phyloP scores from a whole-genome alignment of 2,329 filamentous ascomycete species.

The Phialophora tarda region DNA sequence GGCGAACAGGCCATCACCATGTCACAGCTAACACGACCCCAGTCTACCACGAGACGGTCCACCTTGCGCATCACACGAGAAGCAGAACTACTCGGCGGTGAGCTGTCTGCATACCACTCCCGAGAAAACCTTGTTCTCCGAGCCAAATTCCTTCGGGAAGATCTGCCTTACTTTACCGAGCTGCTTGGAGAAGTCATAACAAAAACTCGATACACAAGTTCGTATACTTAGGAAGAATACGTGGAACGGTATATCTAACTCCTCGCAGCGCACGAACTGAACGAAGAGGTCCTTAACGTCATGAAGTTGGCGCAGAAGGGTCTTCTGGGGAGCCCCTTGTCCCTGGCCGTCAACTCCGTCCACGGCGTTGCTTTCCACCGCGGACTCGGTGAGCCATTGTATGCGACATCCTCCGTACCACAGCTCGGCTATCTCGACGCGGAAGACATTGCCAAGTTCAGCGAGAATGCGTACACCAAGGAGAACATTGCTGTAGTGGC shows the following conservation, averaged over 20 bases:
- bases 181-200: conserved; percentile 89
- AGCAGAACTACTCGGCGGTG: conserved; percentile 90
- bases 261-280: conserved; percentile 78
- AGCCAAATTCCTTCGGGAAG: conserved; percentile 92
- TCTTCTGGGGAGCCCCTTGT: conserved; percentile 65
- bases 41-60: conserved; percentile 82
- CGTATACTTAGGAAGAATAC: conserved; percentile 4
- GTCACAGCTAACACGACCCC: conserved; percentile 51
- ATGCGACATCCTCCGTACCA: conserved; percentile 73
- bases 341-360: conserved; percentile 82
- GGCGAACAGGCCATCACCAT: conserved; percentile 32
- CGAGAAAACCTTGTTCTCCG: conserved; percentile 91
- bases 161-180: conserved; percentile 97
- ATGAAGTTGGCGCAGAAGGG: conserved; percentile 79
- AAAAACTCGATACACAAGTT: conserved; percentile 81
- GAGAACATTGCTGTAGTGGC: conserved; percentile 89
- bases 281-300: conserved; percentile 81
- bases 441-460: conserved; percentile 74
- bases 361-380: conserved; percentile 90
- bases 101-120: conserved; percentile 85
- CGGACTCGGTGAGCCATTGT: conserved; percentile 80
- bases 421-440: conserved; percentile 81
- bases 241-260: conserved; percentile 17
- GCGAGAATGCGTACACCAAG: conserved; percentile 81
- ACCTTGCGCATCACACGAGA: conserved; percentile 93